Conservation (phyloP, 2,329 filamentous ascomycete species). For the Cercospora nicotianae region DNA sequence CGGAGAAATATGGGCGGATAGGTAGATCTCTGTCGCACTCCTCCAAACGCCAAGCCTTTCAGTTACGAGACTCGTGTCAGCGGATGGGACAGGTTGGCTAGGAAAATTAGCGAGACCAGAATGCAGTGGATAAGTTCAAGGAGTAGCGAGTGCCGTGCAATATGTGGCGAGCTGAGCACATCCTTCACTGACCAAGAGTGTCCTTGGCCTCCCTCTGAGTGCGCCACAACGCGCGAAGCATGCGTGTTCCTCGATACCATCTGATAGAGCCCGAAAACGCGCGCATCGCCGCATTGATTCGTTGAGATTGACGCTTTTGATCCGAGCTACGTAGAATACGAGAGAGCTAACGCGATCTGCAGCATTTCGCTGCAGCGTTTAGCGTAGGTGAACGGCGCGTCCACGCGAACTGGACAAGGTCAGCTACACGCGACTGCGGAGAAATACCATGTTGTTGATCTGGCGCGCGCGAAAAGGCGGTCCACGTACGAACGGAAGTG, state of each 20-base stretch:
- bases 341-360: neutral
- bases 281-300: neutral
- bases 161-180: neutral
- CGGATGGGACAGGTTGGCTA: neutral
- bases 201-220: neutral
- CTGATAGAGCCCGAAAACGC: slow-evolving; percentile 4
- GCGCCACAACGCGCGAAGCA: neutral
- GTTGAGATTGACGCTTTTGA: neutral
- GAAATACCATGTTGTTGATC: neutral
- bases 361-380: neutral
- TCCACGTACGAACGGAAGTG: neutral
- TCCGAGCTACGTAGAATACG: neutral
- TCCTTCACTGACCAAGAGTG: neutral
- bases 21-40: neutral
- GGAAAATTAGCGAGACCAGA: neutral
- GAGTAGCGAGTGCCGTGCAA: neutral
- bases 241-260: neutral
- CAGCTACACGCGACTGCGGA: slow-evolving; percentile 3
- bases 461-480: neutral
- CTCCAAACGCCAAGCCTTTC: neutral
- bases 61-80: neutral
- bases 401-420: neutral
- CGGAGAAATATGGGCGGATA: neutral
- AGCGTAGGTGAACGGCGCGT: neutral
- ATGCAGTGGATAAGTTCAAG: neutral